phyloP scores from a whole-genome alignment of 306 rosid species.

The Cyamopsis tetragonoloba region DNA sequence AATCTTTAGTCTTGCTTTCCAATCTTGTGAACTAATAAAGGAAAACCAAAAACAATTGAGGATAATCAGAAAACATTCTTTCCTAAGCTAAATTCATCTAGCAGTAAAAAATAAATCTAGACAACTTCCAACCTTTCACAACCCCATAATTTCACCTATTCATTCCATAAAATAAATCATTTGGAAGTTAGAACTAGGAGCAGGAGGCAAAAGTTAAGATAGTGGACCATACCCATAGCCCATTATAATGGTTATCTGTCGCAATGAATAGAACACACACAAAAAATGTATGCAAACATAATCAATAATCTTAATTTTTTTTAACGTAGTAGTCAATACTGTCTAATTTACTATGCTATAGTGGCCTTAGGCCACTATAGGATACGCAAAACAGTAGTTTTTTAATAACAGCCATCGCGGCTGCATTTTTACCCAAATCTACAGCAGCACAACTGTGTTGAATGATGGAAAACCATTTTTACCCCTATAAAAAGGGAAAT shows the following conservation, averaged over 20 bases:
- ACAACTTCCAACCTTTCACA: background rate
- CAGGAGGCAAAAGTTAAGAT: constrained; percentile 1
- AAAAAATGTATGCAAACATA: background rate
- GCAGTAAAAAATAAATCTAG: background rate
- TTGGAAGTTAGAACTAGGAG: too few species aligned
- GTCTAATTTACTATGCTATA: too few species aligned
- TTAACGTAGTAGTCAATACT: too few species aligned
- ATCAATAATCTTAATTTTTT: background rate
- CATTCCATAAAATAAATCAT: background rate
- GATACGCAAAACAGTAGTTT: too few species aligned
- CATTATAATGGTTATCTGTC: too few species aligned
- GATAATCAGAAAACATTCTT: background rate
- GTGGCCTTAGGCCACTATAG: too few species aligned
- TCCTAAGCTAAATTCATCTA: background rate
- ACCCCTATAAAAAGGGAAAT: too few species aligned
- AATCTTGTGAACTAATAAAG: constrained; percentile 75
- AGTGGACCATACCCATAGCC: background rate
- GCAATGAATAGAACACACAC: background rate
- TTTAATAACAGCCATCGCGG: too few species aligned
- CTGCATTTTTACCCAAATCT: too few species aligned
- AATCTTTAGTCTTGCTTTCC: constrained; percentile 83
- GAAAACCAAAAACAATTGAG: constrained; percentile 2
- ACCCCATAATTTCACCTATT: background rate
- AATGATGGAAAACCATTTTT: too few species aligned
- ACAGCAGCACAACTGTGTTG: too few species aligned